Percentiles rank a stretch among this genome's conserved stretches.
Evolutionary conservation across 139 green algal species (phyloP).

Genomic region (Chlorella sp.): DNA sequence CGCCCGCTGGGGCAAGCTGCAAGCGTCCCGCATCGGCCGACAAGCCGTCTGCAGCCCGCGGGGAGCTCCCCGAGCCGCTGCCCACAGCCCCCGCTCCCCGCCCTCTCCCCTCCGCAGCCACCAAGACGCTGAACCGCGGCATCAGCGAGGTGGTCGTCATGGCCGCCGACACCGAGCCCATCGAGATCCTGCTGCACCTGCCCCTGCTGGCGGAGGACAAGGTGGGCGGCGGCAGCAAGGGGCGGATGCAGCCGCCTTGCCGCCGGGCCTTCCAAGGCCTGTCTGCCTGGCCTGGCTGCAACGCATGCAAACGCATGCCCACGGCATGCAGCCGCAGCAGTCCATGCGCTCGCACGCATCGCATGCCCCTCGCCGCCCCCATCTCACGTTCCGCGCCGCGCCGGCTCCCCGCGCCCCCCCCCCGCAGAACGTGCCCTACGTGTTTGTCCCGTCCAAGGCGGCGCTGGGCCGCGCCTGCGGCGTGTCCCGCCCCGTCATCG

Average conservation of each 20-base stretch:
- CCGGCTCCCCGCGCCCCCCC: not conserved
- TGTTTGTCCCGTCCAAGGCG: constrained; percentile 98
- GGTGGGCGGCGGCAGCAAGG: constrained; percentile 36
- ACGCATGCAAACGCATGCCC: too few species aligned
- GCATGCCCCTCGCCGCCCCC: too few species aligned
- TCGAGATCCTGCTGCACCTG: constrained; percentile 99
- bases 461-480: constrained; percentile 96
- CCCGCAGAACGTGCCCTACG: constrained; percentile 96
- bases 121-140: constrained; percentile 94
- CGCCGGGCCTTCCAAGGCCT: too few species aligned
- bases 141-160: constrained; percentile 99
- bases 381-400: too few species aligned
- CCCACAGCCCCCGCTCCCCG: not conserved
- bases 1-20: not conserved
- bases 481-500: constrained; percentile 95
- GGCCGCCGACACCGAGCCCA: constrained; percentile 97
- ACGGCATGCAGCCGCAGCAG: too few species aligned
- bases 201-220: constrained; percentile 99
- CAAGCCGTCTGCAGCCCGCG: not conserved
- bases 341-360: too few species aligned
- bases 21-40: too few species aligned
- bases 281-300: too few species aligned
- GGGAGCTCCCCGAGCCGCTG: not conserved
- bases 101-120: constrained; percentile 63
- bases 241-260: not conserved